Base-by-base conservation (phyloP, 1,284 basidiomycete genomes). In the Sphagnurus paluster region DNA sequence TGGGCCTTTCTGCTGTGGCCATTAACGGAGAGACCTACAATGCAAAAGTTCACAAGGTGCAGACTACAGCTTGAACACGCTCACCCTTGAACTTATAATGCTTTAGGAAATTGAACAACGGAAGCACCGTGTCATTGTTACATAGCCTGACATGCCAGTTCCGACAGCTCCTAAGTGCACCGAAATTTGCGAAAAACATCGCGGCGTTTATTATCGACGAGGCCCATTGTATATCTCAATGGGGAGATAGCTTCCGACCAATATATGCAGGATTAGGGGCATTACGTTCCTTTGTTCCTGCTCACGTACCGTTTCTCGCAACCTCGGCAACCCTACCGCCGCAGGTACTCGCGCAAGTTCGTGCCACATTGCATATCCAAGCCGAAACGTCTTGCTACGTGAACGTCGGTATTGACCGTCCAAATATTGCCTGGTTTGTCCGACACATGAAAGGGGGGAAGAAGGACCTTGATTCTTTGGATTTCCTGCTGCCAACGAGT, bases 141-240 rank as follows among this genome's bases (percentile, higher is more conserved):
- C 60, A 0, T 66, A 64, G 1, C 66, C 68, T 2, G 66, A 71
- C 49, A 70, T 71, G 68, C 59, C 57, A 33, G 14, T 68, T 70
- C 46, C 59, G 57, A 0, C 42, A 48, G 5, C 30, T 58, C 1
- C 42, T 70, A 2, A 49, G 46, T 3, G 43, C 38, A 10, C 46
- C 56, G 0, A 42, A 38, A 2, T 63, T 65, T 37, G 39, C 57
- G 4, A 47, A 57, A 5, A 23, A 51, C 13, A 52, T 68, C 21
- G 16, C 43, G 2, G 56, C 60, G 7, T 37, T 67, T 10, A 50
- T 69, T 16, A 39, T 72, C 20, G 69, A 74, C 45, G 63, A 74
- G 48, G 57, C 59, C 0, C 62, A 65, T 26, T 65, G 62, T 32
- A 63, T 65, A 13, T 49, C 53, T 1, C 57, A 63, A 47, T 62